These are phyloP conservation scores for Castanea sativa DNA, from an alignment of 306 rosid genomes.

Conservation along the genomic window DNA sequence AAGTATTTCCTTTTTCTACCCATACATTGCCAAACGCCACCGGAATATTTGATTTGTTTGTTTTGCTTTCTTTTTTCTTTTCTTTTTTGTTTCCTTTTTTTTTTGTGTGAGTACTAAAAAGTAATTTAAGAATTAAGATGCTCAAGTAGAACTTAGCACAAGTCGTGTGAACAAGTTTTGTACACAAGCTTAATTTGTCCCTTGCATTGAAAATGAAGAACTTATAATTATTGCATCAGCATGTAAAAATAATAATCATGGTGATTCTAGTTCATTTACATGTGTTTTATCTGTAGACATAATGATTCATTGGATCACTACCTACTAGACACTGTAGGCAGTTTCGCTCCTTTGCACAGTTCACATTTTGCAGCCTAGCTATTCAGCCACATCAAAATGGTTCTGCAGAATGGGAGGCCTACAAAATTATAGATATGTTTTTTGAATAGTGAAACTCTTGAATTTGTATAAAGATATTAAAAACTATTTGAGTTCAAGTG, in stretches of 20 bases:
- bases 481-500: not conserved
- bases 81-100: fast-evolving
- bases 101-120: too few relatives aligned
- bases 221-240: conserved; percentile 40
- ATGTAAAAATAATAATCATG: conserved; percentile 44
- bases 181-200: too few relatives aligned
- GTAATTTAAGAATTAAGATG: too few relatives aligned
- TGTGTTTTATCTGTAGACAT: conserved; percentile 11
- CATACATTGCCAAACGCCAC: too few relatives aligned
- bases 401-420: not conserved
- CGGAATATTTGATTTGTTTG: too few relatives aligned
- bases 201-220: conserved; percentile 34
- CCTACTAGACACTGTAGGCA: conserved; percentile 21
- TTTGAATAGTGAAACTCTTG: not conserved
- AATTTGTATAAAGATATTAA: not conserved
- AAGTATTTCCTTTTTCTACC: too few relatives aligned
- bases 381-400: not conserved
- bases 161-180: too few relatives aligned
- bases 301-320: conserved; percentile 34
- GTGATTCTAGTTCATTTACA: conserved; percentile 4
- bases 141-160: not conserved
- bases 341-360: conserved; percentile 9
- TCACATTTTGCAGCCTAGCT: conserved; percentile 27
- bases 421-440: not conserved
- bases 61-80: too few relatives aligned